These are phyloP conservation scores for Gracilaria domingensis DNA, from an alignment of 23 red algal genomes.

Conservation along the genomic window DNA sequence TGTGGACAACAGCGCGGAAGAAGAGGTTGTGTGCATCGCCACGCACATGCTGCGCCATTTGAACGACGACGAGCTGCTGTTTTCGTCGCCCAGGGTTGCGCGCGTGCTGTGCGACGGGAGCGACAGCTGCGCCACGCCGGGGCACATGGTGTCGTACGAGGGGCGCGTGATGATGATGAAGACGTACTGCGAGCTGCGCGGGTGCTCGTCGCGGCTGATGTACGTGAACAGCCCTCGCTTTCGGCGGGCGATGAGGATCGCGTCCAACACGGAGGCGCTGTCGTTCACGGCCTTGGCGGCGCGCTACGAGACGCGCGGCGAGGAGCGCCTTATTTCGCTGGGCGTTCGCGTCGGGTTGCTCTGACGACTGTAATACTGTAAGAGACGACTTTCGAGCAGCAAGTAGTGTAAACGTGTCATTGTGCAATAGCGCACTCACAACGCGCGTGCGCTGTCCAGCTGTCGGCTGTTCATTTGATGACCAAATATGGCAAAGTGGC, in stretches of 20 bases:
- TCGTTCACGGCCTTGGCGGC: constrained; percentile 45
- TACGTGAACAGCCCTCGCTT: constrained; percentile 43
- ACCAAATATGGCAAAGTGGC: no score
- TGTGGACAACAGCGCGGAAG: no score
- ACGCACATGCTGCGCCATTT: background rate
- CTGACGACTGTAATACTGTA: no score
- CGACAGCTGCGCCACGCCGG: constrained; percentile 45
- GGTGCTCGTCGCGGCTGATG: background rate
- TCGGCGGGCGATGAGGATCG: background rate
- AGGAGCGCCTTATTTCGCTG: background rate
- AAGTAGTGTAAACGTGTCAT: no score
- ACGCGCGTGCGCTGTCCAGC: no score
- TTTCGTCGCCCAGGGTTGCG: background rate
- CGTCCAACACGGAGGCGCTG: background rate
- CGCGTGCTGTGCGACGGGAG: constrained; percentile 26
- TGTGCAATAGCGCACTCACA: no score
- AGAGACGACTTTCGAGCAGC: no score
- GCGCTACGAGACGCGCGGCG: background rate
- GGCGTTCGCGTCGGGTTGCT: constrained; percentile 1
- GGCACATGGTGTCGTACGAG: constrained; percentile 16
- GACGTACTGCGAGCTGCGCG: constrained; percentile 9
- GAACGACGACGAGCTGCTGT: background rate
- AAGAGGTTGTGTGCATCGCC: constrained; percentile 2
- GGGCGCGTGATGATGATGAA: constrained; percentile 48
- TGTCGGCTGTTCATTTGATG: no score